Conservation (phyloP, 768 basidiomycete genomes). For the Pisolithus marmoratus region DNA sequence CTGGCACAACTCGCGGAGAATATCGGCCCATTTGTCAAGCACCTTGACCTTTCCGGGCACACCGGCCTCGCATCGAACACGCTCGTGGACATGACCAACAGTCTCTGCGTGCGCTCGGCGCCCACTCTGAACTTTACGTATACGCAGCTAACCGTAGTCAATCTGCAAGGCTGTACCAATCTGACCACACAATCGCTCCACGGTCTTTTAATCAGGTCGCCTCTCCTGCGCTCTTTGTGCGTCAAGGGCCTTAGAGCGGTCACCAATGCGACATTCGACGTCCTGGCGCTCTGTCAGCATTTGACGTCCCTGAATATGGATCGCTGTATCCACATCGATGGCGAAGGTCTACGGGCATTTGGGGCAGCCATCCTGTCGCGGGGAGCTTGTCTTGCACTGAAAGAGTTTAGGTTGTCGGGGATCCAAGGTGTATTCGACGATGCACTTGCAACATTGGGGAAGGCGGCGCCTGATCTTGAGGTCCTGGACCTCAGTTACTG, state of each 20-base stretch:
- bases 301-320: slow-evolving; percentile 63
- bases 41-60: slow-evolving; percentile 62
- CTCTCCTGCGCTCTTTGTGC: slow-evolving; percentile 48
- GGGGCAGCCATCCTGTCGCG: slow-evolving; percentile 40
- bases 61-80: slow-evolving; percentile 41
- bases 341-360: slow-evolving; percentile 50
- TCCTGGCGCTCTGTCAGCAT: slow-evolving; percentile 53
- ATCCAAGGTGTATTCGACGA: slow-evolving; percentile 55
- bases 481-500: slow-evolving; percentile 77
- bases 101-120: slow-evolving; percentile 42
- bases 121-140: slow-evolving; percentile 29
- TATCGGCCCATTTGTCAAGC: slow-evolving; percentile 60
- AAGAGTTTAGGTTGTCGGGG: slow-evolving; percentile 62
- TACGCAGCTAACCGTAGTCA: slow-evolving; percentile 67
- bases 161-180: slow-evolving; percentile 65
- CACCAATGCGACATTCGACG: slow-evolving; percentile 67
- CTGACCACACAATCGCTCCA: slow-evolving; percentile 66
- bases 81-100: slow-evolving; percentile 48
- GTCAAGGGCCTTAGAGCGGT: slow-evolving; percentile 67
- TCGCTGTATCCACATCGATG: slow-evolving; percentile 64
- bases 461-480: slow-evolving; percentile 65
- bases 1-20: slow-evolving; percentile 46
- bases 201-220: slow-evolving; percentile 61
- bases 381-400: slow-evolving; percentile 47
- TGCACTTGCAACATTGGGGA: slow-evolving; percentile 61